phyloP scores from a whole-genome alignment of 2,329 filamentous ascomycete genomes.

The Chaetomium olivaceum region DNA sequence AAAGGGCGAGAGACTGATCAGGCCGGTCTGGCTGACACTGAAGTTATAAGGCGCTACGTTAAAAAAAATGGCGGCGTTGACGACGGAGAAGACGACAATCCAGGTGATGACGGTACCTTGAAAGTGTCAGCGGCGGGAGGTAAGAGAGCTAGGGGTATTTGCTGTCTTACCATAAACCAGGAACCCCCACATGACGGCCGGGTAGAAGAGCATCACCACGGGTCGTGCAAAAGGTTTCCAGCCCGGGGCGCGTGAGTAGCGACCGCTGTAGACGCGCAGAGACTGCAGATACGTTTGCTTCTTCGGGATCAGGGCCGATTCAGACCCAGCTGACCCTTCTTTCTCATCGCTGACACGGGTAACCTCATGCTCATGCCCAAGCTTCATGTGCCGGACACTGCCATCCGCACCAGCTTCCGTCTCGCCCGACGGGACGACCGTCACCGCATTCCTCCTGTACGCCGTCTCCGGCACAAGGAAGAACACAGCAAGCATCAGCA shows the following conservation, averaged over 20 bases:
- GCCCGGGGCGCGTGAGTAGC: constrained; percentile 41
- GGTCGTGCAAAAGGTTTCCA: constrained; percentile 47
- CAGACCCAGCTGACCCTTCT: neutral
- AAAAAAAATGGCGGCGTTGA: constrained; percentile 54
- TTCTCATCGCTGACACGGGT: constrained; percentile 23
- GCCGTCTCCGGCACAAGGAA: constrained; percentile 54
- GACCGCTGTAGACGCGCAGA: constrained; percentile 40
- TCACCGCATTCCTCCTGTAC: constrained; percentile 42
- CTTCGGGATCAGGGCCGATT: constrained; percentile 28
- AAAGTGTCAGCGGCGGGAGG: neutral
- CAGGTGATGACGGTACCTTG: constrained; percentile 33
- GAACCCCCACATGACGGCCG: constrained; percentile 53
- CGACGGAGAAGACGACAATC: constrained; percentile 47
- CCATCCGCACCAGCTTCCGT: neutral
- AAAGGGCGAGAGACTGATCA: constrained; percentile 54
- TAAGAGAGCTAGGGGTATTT: constrained; percentile 31
- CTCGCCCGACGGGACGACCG: constrained; percentile 18
- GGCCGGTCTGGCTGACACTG: constrained; percentile 48
- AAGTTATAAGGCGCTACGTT: constrained; percentile 54
- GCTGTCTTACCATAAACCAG: constrained; percentile 47
- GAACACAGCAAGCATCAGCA: constrained; percentile 46
- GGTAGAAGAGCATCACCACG: constrained; percentile 51
- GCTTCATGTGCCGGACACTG: constrained; percentile 23
- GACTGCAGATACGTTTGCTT: constrained; percentile 40
- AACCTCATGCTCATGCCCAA: constrained; percentile 27